Conservation (phyloP, 2,329 filamentous ascomycete genomes). For the Fusarium sublunatum region DNA sequence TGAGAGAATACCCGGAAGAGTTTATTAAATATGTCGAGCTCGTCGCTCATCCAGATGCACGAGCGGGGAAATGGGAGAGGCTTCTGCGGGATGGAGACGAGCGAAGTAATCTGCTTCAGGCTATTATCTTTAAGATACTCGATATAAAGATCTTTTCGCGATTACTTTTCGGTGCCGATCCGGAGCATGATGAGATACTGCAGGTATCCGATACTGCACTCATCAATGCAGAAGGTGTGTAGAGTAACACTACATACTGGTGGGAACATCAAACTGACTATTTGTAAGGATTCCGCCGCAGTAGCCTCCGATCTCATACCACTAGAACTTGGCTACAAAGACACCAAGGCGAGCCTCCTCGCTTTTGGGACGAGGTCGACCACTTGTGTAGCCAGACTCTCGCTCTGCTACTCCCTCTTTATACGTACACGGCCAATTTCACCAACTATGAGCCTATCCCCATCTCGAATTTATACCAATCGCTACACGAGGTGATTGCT, state of each 20-base stretch:
- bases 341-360: conserved; percentile 34
- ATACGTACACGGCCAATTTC: conserved; percentile 32
- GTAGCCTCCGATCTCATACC: conserved; percentile 41
- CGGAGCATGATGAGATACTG: conserved; percentile 41
- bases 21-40: conserved; percentile 44
- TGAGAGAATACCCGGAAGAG: conserved; percentile 29
- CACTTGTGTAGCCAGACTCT: conserved; percentile 39
- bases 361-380: conserved; percentile 50
- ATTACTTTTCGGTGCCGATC: conserved; percentile 49
- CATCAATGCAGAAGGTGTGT: conserved; percentile 46
- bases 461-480: conserved; percentile 35
- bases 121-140: conserved; percentile 47
- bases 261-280: conserved; percentile 12
- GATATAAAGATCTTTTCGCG: conserved; percentile 44
- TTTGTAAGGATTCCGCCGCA: conserved; percentile 47
- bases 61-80: conserved; percentile 44
- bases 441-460: conserved; percentile 13
- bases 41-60: conserved; percentile 46
- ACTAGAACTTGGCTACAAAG: conserved; percentile 42
- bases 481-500: conserved; percentile 47
- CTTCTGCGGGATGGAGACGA: conserved; percentile 42
- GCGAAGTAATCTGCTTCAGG: conserved; percentile 44
- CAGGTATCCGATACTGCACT: conserved; percentile 40
- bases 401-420: conserved; percentile 43
- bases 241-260: not conserved